phyloP scores from a whole-genome alignment of 306 rosid genomes.

The Quercus alba region DNA sequence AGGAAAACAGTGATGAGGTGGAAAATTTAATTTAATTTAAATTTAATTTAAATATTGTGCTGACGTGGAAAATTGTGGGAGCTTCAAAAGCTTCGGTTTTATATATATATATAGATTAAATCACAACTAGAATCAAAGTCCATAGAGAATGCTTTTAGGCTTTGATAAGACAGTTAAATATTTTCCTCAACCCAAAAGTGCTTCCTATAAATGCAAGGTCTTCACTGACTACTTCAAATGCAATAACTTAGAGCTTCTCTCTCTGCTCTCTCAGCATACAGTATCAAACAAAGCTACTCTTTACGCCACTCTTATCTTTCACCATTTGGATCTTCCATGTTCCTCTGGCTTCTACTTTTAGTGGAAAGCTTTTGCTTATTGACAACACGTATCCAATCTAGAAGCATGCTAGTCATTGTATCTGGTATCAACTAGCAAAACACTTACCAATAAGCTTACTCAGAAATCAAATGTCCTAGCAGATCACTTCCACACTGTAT shows the following conservation, averaged over 20 bases:
- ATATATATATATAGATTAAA: no score
- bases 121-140: conserved; percentile 10
- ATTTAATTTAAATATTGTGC: no score
- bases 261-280: conserved; percentile 2
- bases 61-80: no score
- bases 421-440: neutral
- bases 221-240: conserved; percentile 7
- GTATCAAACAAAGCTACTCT: neutral
- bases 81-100: no score
- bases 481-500: neutral
- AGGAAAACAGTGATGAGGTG: no score
- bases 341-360: conserved; percentile 13
- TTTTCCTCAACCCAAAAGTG: neutral
- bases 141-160: neutral
- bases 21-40: no score
- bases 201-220: conserved; percentile 25
- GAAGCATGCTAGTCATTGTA: neutral
- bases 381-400: neutral
- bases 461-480: conserved; percentile 9
- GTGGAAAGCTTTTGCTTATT: conserved; percentile 2
- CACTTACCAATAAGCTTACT: neutral
- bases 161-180: neutral
- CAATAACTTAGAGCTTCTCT: neutral
- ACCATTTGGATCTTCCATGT: conserved; percentile 18
- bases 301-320: neutral